A percentile compares a stretch with the other conserved stretches of the same genome.
Evolutionary conservation across 495 filamentous ascomycete species (phyloP).

Genomic region (Letharia columbiana): DNA sequence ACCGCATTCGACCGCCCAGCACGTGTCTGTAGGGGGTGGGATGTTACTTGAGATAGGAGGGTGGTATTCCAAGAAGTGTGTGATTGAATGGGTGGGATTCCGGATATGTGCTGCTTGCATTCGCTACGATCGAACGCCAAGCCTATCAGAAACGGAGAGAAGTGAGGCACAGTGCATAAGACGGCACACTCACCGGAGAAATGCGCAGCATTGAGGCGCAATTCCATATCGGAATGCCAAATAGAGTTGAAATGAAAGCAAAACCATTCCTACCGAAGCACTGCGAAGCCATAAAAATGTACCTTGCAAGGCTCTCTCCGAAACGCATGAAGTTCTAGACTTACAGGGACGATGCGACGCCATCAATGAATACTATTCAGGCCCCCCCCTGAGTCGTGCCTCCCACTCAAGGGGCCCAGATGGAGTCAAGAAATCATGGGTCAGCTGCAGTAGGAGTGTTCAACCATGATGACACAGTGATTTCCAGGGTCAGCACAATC

Average conservation of each 20-base stretch:
- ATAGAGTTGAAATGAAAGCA: background rate
- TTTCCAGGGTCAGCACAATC: background rate
- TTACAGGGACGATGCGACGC: background rate
- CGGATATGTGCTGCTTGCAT: background rate
- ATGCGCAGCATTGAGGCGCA: background rate
- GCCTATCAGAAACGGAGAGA: background rate
- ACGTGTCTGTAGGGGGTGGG: background rate
- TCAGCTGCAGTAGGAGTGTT: background rate
- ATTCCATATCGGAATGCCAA: background rate
- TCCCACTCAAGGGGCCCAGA: background rate
- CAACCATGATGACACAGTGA: background rate
- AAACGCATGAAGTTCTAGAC: background rate
- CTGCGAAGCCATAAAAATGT: background rate
- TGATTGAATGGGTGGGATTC: too few relatives aligned
- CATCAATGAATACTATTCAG: background rate
- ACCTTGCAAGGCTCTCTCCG: background rate
- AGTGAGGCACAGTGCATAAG: background rate
- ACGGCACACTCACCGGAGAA: background rate
- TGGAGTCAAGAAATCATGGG: background rate
- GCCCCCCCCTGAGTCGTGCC: background rate
- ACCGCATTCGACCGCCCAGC: too few relatives aligned
- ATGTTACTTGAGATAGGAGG: background rate
- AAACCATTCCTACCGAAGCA: background rate
- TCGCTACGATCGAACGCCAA: background rate
- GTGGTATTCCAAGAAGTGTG: background rate